These are phyloP conservation scores for Talaromyces wortmannii DNA, from an alignment of 495 filamentous ascomycete genomes.

Conservation along the genomic window DNA sequence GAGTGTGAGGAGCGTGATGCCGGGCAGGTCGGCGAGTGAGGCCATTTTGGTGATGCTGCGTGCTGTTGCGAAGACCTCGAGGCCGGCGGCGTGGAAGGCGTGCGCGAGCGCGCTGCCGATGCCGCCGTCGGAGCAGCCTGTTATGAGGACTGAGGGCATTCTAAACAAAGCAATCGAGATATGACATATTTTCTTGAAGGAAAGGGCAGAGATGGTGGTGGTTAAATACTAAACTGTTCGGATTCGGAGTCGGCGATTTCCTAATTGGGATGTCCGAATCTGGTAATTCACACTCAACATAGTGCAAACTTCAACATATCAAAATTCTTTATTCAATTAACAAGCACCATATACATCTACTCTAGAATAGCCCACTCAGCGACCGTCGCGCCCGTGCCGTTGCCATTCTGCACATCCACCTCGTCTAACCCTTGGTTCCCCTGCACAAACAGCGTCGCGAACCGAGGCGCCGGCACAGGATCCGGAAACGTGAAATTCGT, in stretches of 20 bases:
- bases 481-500: constrained; percentile 33
- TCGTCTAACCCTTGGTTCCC: constrained; percentile 37
- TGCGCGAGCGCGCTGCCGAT: constrained; percentile 33
- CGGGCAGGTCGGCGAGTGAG: constrained; percentile 9
- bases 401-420: constrained; percentile 35
- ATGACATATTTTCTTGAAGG: no score
- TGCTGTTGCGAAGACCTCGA: constrained; percentile 29
- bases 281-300: background rate
- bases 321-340: background rate
- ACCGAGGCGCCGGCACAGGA: constrained; percentile 27
- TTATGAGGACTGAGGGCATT: constrained; percentile 34
- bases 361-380: constrained; percentile 62
- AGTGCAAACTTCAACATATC: background rate
- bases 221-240: no score
- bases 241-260: background rate
- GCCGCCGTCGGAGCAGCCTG: constrained; percentile 38
- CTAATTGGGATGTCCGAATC: background rate
- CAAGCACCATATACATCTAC: no score
- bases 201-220: no score
- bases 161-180: no score
- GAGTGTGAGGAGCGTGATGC: constrained; percentile 11
- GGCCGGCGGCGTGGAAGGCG: constrained; percentile 23
- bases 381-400: constrained; percentile 58
- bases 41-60: constrained; percentile 22
- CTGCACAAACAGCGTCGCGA: constrained; percentile 37